A percentile compares a stretch with the other conserved stretches of the same genome.
These are phyloP conservation scores for Botrytis cinerea DNA, from an alignment of 2,329 filamentous ascomycete genomes.

Conservation along the genomic window DNA sequence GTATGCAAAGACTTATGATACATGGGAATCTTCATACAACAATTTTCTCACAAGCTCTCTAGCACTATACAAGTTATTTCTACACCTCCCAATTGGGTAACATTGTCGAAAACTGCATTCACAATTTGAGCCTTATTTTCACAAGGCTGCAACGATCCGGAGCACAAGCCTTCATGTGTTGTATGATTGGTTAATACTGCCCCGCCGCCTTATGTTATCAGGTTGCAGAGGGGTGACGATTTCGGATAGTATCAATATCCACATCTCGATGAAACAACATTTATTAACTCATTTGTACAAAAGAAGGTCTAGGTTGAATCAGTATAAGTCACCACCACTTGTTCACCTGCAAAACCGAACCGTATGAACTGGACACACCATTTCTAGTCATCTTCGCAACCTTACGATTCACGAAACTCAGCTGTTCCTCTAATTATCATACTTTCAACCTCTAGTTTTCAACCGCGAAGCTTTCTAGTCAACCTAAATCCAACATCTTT, in stretches of 20 bases:
- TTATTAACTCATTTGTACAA: neutral
- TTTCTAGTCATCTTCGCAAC: neutral
- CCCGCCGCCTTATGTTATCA: conserved; percentile 14
- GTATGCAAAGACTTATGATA: neutral
- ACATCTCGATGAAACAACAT: conserved; percentile 2
- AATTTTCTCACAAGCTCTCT: neutral
- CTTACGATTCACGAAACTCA: neutral
- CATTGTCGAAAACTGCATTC: neutral
- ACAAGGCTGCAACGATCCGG: neutral
- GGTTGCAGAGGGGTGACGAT: conserved; percentile 24
- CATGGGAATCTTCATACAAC: neutral
- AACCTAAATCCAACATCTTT: neutral
- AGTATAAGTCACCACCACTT: neutral
- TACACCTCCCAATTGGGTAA: neutral
- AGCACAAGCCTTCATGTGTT: neutral
- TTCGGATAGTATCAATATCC: conserved; percentile 10
- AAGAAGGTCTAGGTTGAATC: neutral
- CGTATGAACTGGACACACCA: neutral
- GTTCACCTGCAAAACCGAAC: neutral
- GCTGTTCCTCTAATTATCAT: neutral
- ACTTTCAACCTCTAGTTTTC: neutral
- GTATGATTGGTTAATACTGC: neutral
- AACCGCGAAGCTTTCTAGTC: neutral
- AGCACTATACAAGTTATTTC: neutral
- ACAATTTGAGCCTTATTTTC: neutral